Conservation (phyloP, 768 basidiomycete species). For the Russula foetens region DNA sequence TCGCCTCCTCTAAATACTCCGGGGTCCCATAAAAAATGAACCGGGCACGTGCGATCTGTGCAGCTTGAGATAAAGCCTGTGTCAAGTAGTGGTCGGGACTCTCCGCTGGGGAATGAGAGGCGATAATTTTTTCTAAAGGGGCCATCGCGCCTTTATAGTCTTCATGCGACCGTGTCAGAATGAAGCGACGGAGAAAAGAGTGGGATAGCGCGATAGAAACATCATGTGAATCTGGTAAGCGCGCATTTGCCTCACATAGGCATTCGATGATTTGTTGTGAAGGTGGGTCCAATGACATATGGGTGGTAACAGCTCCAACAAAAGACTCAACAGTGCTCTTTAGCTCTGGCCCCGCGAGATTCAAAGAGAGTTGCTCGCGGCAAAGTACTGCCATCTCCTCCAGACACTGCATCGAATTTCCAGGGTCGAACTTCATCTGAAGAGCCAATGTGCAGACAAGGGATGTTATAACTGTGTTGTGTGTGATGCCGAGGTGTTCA, state of each 20-base stretch:
- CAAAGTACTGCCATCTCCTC: neutral
- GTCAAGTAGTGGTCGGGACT: neutral
- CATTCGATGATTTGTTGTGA: neutral
- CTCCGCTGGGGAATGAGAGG: neutral
- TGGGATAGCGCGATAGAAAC: neutral
- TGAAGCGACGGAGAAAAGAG: neutral
- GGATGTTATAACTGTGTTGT: neutral
- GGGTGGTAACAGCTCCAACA: neutral
- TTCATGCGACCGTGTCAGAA: neutral
- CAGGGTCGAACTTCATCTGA: neutral
- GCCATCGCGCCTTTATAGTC: neutral
- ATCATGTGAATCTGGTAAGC: neutral
- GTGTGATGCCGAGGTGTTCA: neutral
- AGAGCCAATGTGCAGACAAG: neutral
- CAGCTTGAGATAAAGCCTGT: neutral
- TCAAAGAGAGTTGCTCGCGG: neutral
- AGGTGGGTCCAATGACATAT: neutral
- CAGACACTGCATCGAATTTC: neutral
- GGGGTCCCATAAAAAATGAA: neutral
- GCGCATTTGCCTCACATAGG: neutral
- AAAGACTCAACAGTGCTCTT: too few relatives aligned
- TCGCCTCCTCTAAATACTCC: neutral
- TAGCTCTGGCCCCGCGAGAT: neutral
- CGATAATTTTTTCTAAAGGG: neutral
- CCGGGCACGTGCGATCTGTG: neutral